A percentile compares a stretch with the other conserved stretches of the same genome.
These are phyloP conservation scores for Penicillium mononematosum DNA, from an alignment of 495 filamentous ascomycete species.

Conservation along the genomic window DNA sequence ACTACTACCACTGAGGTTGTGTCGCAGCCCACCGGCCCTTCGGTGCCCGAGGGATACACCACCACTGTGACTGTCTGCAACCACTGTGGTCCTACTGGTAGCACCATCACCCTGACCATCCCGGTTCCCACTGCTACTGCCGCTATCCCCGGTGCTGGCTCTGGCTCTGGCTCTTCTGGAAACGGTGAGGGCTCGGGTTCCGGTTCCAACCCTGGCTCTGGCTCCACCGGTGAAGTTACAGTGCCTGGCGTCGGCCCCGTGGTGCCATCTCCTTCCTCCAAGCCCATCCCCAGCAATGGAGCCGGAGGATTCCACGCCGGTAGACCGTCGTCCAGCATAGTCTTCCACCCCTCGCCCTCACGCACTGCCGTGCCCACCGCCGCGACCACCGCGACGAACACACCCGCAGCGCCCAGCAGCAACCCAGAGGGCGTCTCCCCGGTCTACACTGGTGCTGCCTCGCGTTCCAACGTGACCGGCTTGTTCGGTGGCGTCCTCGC, in stretches of 20 bases:
- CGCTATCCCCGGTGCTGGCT: conserved; percentile 8
- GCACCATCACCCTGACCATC: conserved; percentile 39
- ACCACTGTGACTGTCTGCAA: conserved; percentile 43
- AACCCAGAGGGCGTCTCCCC: conserved; percentile 21
- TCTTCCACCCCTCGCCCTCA: conserved; percentile 18
- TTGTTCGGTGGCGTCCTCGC: conserved; percentile 12
- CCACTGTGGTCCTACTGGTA: conserved; percentile 37
- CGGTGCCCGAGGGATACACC: conserved; percentile 38
- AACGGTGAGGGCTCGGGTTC: conserved; percentile 2
- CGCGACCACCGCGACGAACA: conserved; percentile 11
- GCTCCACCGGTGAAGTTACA: neutral
- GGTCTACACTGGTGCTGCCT: conserved; percentile 29
- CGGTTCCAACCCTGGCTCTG: neutral
- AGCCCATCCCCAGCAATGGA: conserved; percentile 4
- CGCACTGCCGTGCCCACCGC: neutral
- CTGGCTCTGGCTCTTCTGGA: conserved; percentile 5
- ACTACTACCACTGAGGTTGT: conserved; percentile 13
- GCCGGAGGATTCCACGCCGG: conserved; percentile 11
- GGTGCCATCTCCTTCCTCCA: neutral
- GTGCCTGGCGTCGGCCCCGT: neutral
- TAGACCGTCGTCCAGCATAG: conserved; percentile 19
- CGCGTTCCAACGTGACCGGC: conserved; percentile 5
- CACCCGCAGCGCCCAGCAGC: conserved; percentile 19
- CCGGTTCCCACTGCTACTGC: conserved; percentile 13
- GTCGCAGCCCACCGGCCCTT: conserved; percentile 11